phyloP scores from a whole-genome alignment of 305 asterid species.

The Salvia sclarea region DNA sequence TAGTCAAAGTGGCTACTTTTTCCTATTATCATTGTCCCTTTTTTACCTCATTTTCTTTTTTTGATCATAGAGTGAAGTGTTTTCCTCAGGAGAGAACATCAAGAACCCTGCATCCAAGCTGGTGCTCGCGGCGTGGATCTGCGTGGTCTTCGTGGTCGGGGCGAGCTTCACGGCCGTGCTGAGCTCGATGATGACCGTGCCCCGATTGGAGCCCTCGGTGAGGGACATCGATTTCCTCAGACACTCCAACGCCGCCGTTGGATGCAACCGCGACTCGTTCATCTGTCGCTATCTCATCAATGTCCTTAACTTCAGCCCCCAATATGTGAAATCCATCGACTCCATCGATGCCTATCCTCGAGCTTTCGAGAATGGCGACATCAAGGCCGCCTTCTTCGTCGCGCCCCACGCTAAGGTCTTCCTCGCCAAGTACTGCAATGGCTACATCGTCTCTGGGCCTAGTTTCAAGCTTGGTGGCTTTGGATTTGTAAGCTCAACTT shows the following conservation, averaged over 20 bases:
- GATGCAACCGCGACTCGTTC: conserved; percentile 61
- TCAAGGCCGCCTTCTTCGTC: conserved; percentile 68
- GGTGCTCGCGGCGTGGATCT: conserved; percentile 56
- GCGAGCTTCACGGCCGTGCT: conserved; percentile 67
- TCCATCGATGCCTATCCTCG: conserved; percentile 50
- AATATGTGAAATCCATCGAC: conserved; percentile 37
- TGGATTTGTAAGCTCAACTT: conserved; percentile 57
- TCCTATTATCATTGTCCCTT: no score
- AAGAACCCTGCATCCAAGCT: conserved; percentile 48
- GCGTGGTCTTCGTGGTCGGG: conserved; percentile 46
- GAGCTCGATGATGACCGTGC: conserved; percentile 59
- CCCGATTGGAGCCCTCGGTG: conserved; percentile 51
- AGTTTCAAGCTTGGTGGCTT: conserved; percentile 63
- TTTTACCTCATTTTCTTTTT: no score
- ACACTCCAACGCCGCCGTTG: conserved; percentile 49
- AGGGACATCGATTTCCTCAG: conserved; percentile 43
- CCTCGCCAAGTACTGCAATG: conserved; percentile 57
- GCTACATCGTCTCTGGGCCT: conserved; percentile 46
- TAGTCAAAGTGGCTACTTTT: no score
- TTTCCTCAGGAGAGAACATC: conserved; percentile 67
- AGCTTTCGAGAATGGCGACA: conserved; percentile 47
- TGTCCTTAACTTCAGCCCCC: conserved; percentile 42
- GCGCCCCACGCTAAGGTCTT: conserved; percentile 69
- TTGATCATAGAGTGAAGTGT: no score
- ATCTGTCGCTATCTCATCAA: conserved; percentile 41